Base-by-base conservation (phyloP, 2,329 filamentous ascomycete genomes). In the Basipetospora sp. region DNA sequence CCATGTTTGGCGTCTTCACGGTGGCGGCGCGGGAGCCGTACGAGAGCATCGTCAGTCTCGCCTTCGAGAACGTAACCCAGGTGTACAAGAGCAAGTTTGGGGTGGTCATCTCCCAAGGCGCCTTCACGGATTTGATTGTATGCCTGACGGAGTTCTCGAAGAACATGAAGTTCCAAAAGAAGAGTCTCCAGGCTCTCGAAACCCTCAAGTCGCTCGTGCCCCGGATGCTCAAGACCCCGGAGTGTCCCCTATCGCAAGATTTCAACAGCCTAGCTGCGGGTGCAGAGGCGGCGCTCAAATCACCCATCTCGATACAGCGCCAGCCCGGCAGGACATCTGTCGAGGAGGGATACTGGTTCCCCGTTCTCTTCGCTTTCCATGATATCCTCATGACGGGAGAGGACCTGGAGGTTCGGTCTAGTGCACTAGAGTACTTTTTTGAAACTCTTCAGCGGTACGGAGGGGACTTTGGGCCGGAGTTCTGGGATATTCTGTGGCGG, bases 321-420 rank as follows among this genome's bases (percentile, higher is more conserved):
- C 75, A 78, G 42, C 76, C 76, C 40, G 81, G 67, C 41, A 78
- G 80, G 38, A 92, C 93, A 32, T 92, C 87, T 4, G 77, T 90
- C 45, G 92, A 98, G 55, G 90, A 96, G 55, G 87, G 92, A 27
- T 98, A 87, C 58, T 99, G 90, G 90, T 98, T 98, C 57, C 90
- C 90, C 0, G 83, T 98, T 5, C 66, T 99, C 20, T 96, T 98
- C 53, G 88, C 92, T 3, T 98, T 98, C 65, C 90, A 99, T 54
- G 90, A 98, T 55, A 87, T 98, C 16, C 64, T 99, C 34, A 99
- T 99, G 90, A 98, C 90, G 2, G 90, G 92, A 3, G 92, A 98
- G 57, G 90, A 99, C 54, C 69, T 99, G 14, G 90, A 99, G 59
- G 90, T 96, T 29, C 80, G 90, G 41, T 94, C 74, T 2, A 77